Evolutionary conservation across 495 filamentous ascomycete species (phyloP).

Genomic region (Rhizodiscina lignyota): DNA sequence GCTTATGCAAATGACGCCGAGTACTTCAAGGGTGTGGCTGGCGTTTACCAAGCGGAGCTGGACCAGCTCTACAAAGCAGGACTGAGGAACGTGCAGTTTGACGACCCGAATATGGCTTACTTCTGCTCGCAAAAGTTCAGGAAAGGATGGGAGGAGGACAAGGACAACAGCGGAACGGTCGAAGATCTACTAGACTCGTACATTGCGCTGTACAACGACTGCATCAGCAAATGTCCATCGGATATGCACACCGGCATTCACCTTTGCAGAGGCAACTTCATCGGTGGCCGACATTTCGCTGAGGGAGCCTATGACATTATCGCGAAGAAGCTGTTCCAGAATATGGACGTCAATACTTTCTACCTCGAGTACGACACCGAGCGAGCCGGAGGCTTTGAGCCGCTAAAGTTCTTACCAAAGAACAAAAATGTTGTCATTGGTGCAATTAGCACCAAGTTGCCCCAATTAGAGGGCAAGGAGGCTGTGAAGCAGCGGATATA

Average conservation of each 20-base stretch:
- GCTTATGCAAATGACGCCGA: conserved; percentile 40
- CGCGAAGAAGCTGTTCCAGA: conserved; percentile 45
- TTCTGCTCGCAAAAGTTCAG: conserved; percentile 50
- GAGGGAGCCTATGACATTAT: conserved; percentile 54
- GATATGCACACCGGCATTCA: conserved; percentile 53
- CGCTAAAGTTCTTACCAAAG: conserved; percentile 42
- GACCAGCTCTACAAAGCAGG: conserved; percentile 44
- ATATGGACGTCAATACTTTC: conserved; percentile 47
- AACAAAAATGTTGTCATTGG: conserved; percentile 51
- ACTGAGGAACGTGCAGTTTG: conserved; percentile 46
- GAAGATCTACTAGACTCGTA: conserved; percentile 42
- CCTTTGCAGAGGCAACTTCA: conserved; percentile 44
- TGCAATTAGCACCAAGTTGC: conserved; percentile 48
- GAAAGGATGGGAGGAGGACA: conserved; percentile 39
- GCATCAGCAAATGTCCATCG: conserved; percentile 33
- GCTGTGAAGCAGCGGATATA: conserved; percentile 39
- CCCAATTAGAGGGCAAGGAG: conserved; percentile 43
- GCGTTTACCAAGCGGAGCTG: conserved; percentile 43
- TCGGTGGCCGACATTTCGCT: conserved; percentile 38
- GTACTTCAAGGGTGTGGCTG: conserved; percentile 44
- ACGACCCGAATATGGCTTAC: conserved; percentile 49
- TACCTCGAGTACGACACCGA: conserved; percentile 56
- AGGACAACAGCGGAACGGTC: conserved; percentile 32
- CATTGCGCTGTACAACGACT: conserved; percentile 45
- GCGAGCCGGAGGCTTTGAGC: conserved; percentile 48